Evolutionary conservation across 768 basidiomycete species (phyloP).

Genomic region (Kwoniella dendrophila): DNA sequence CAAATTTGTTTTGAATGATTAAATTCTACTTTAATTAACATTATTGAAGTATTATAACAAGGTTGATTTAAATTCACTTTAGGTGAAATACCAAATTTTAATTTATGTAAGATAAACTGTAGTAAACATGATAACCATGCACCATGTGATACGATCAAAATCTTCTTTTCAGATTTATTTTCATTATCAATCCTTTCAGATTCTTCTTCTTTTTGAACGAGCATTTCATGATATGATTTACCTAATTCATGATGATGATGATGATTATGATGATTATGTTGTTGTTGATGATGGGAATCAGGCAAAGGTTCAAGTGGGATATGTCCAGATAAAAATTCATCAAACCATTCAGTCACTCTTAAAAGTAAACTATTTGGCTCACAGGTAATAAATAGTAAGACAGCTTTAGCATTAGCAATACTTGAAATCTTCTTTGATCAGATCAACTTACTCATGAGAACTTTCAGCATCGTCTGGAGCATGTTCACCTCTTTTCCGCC

Average conservation of each 20-base stretch:
- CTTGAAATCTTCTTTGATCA: too few relatives aligned
- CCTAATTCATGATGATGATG: too few relatives aligned
- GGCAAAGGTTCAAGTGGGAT: constrained; percentile 7
- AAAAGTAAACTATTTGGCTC: constrained; percentile 18
- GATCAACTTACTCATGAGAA: constrained; percentile 27
- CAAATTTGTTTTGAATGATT: constrained; percentile 27
- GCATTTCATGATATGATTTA: too few relatives aligned
- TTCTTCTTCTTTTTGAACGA: too few relatives aligned
- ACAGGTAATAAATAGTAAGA: too few relatives aligned
- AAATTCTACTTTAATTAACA: constrained; percentile 27
- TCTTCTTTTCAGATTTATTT: constrained; percentile 13
- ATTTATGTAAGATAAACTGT: constrained; percentile 11
- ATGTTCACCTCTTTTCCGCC: constrained; percentile 24
- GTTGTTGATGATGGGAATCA: too few relatives aligned
- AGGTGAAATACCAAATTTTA: constrained; percentile 11
- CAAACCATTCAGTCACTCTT: constrained; percentile 31
- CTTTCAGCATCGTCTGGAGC: constrained; percentile 36
- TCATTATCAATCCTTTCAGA: neutral
- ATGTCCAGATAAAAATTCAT: constrained; percentile 22
- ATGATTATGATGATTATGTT: too few relatives aligned
- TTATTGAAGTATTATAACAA: constrained; percentile 43
- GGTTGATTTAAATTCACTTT: constrained; percentile 17
- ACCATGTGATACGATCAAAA: constrained; percentile 41
- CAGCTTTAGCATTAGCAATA: too few relatives aligned
- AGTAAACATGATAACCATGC: constrained; percentile 34